Evolutionary conservation across 2,329 filamentous ascomycete genomes (phyloP).

Genomic region (Chrysosporium queenslandicum): DNA sequence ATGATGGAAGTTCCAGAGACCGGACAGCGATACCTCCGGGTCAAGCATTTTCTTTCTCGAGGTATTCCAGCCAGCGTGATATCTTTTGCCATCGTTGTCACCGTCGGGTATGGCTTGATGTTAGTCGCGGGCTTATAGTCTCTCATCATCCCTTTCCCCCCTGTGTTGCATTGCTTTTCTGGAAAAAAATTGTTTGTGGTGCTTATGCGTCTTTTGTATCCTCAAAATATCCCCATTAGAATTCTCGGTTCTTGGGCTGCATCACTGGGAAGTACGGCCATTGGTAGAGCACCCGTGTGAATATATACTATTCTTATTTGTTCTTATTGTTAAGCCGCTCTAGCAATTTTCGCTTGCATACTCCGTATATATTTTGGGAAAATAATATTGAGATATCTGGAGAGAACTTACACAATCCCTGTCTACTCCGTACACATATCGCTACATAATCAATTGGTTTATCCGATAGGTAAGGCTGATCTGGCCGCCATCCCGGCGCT

Average conservation of each 20-base stretch:
- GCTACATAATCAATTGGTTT: too few species aligned
- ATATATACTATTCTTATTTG: not conserved
- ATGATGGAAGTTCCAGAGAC: constrained; percentile 96
- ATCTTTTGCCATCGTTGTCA: constrained; percentile 71
- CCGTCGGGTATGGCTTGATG: constrained; percentile 87
- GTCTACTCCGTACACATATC: too few species aligned
- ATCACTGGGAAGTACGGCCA: not conserved
- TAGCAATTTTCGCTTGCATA: too few species aligned
- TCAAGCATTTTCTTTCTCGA: constrained; percentile 90
- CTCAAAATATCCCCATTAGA: constrained; percentile 2
- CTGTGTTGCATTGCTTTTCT: not conserved
- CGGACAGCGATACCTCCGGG: constrained; percentile 80
- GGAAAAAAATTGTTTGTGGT: not conserved
- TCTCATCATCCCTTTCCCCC: not conserved
- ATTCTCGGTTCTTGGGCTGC: not conserved
- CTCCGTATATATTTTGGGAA: too few species aligned
- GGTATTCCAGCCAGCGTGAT: constrained; percentile 80
- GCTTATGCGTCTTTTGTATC: not conserved
- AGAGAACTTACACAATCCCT: too few species aligned
- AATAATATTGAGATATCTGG: too few species aligned
- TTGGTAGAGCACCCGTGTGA: not conserved
- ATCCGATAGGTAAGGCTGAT: too few species aligned
- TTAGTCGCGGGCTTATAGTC: constrained; percentile 55
- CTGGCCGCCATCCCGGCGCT: too few species aligned
- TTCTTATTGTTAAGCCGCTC: too few species aligned